Evolutionary conservation across 2,329 filamentous ascomycete genomes (phyloP), one percentile per base, ranked within the genome.

Genomic region (Didymella keratinophila): DNA sequence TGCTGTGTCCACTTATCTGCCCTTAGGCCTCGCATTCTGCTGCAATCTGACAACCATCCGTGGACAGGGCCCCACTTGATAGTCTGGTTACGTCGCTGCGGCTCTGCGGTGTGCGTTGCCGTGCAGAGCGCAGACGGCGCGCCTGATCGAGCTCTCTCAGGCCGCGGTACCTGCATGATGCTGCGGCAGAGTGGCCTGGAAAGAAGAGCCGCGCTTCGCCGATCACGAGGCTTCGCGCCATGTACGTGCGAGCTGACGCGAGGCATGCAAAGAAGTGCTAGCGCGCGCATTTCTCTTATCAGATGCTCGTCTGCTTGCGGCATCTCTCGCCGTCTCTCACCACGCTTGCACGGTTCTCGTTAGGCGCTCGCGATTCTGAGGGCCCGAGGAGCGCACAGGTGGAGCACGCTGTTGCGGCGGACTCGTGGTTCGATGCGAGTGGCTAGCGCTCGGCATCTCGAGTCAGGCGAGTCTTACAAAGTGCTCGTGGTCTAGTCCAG

Each of bases 1-100:
- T 50, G 56, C 39, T 45, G 56, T 53, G 56, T 58, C 56, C 56
- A 58, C 56, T 58, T 53, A 53, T 58, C 45, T 53, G 56, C 50
- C 20, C 14, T 53, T 53, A 53, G 50, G 44, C 45, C 50, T 27
- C 50, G 18, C 30, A 45, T 50, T 37, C 14, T 32, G 30, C 32
- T 49, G 30, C 18, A 49, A 58, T 58, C 50, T 54, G 50, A 58
- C 51, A 58, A 46, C 45, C 16, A 43, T 14, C 18, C 7, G 16
- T 20, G n/a, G 36, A 18, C 3, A 32, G 36, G 14, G 50, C 41
- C 50, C 56, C 56, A 58, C 56, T 9, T 23, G 16, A 4, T 39
- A 39, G 36, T 39, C n/a, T 39, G 10, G 14, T 41, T 20, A 45
- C 36, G 39, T 34, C 49, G 37, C 32, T 46, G 56, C 50, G 49